These are phyloP conservation scores for Arthrobotrys sphaeroides DNA, from an alignment of 2,329 filamentous ascomycete genomes.

Conservation along the genomic window DNA sequence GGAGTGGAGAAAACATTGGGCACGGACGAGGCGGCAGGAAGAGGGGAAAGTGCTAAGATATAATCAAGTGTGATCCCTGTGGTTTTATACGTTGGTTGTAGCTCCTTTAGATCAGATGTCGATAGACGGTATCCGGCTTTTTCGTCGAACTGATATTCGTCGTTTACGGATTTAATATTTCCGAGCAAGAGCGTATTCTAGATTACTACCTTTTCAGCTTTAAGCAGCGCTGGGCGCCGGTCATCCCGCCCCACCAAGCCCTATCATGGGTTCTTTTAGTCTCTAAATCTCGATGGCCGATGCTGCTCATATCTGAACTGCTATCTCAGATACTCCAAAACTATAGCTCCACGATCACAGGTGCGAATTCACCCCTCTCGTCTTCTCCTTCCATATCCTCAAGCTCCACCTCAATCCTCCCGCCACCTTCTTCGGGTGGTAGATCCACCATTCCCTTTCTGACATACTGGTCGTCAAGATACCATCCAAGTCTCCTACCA, in stretches of 20 bases:
- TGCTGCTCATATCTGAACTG: too few species aligned
- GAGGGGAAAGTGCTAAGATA: slow-evolving; percentile 45
- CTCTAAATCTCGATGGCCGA: too few species aligned
- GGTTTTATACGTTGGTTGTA: too few species aligned
- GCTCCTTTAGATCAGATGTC: too few species aligned
- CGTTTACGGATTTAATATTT: too few species aligned
- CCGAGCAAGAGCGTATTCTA: too few species aligned
- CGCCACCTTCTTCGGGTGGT: slow-evolving; percentile 47
- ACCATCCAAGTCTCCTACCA: slow-evolving; percentile 38
- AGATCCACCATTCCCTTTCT: slow-evolving; percentile 52
- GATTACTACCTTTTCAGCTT: too few species aligned
- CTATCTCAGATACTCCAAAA: background rate
- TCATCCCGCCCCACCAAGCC: too few species aligned
- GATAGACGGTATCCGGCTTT: too few species aligned
- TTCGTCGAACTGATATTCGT: too few species aligned
- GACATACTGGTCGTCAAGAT: slow-evolving; percentile 49
- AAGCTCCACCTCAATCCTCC: slow-evolving; percentile 47
- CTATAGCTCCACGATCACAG: slow-evolving; percentile 48
- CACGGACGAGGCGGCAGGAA: background rate
- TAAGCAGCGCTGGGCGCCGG: too few species aligned
- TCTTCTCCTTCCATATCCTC: slow-evolving; percentile 54
- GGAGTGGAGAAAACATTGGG: slow-evolving; percentile 51
- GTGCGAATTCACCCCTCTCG: slow-evolving; percentile 49
- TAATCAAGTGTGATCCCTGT: background rate
- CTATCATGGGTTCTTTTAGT: too few species aligned